Conservation (phyloP, 1,284 basidiomycete genomes). For the Sphaerobolus stellatus region DNA sequence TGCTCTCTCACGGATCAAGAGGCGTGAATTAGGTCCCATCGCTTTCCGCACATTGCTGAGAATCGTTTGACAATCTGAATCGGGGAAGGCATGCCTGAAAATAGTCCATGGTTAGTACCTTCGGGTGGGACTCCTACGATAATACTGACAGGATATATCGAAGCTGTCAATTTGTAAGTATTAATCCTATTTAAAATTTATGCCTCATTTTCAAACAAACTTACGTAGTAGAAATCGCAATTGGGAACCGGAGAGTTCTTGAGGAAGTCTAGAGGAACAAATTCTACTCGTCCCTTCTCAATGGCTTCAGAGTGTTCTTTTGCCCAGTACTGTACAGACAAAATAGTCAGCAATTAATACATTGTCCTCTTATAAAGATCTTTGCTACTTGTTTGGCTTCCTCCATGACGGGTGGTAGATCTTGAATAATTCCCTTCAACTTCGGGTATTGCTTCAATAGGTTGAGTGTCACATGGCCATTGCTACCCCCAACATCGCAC, state of each 20-base stretch:
- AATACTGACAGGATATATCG: conserved; percentile 5
- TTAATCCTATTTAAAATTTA: not conserved
- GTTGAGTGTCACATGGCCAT: conserved; percentile 44
- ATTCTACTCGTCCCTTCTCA: conserved; percentile 33
- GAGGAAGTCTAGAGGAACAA: conserved; percentile 47
- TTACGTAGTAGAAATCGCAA: conserved; percentile 47
- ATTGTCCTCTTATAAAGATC: too few relatives aligned
- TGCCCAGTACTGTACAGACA: conserved; percentile 33
- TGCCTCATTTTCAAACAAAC: conserved; percentile 17
- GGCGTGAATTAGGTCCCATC: conserved; percentile 19
- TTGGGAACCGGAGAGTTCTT: conserved; percentile 36
- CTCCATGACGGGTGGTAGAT: conserved; percentile 38
- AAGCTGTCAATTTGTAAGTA: not conserved
- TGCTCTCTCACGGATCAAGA: not conserved
- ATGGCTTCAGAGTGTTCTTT: conserved; percentile 34
- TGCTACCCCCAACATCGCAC: conserved; percentile 50
- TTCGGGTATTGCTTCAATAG: conserved; percentile 41
- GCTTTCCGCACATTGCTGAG: conserved; percentile 24
- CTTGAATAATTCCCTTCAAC: conserved; percentile 46
- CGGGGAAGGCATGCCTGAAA: conserved; percentile 30
- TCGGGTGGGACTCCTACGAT: not conserved
- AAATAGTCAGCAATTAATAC: not conserved
- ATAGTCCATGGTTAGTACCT: too few relatives aligned
- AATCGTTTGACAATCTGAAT: conserved; percentile 22
- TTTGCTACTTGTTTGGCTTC: conserved; percentile 31